phyloP scores from a whole-genome alignment of 176 grass and related monocot species.

The Raddia distichophylla region DNA sequence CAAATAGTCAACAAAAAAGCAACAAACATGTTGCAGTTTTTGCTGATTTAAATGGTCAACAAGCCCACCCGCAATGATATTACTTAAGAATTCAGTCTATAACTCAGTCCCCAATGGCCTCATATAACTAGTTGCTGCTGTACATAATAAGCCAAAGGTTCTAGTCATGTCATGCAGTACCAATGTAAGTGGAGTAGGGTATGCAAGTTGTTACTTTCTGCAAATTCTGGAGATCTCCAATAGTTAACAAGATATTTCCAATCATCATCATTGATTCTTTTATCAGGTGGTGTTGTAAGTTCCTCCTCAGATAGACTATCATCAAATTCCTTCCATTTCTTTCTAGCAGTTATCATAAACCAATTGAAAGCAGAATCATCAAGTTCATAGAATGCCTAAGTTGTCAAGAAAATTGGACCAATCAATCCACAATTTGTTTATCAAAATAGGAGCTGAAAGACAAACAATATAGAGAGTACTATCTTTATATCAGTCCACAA shows the following conservation, averaged over 20 bases:
- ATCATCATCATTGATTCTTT: background rate
- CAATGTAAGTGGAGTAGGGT: too few relatives aligned
- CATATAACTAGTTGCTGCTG: too few relatives aligned
- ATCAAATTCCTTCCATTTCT: background rate
- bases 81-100: too few relatives aligned
- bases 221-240: background rate
- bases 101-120: too few relatives aligned
- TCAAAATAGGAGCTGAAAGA: too few relatives aligned
- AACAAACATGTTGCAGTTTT: too few relatives aligned
- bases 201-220: background rate
- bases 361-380: background rate
- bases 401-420: background rate
- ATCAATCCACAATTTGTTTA: background rate
- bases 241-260: background rate
- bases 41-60: too few relatives aligned
- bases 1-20: too few relatives aligned
- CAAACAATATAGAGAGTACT: too few relatives aligned
- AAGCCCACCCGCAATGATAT: too few relatives aligned
- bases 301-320: background rate
- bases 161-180: too few relatives aligned
- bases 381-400: background rate
- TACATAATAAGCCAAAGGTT: too few relatives aligned
- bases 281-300: rapidly evolving
- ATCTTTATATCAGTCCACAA: background rate
- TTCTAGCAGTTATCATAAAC: background rate